phyloP scores from a whole-genome alignment of 2,329 filamentous ascomycete genomes.

The Ophioceras dolichostomum region DNA sequence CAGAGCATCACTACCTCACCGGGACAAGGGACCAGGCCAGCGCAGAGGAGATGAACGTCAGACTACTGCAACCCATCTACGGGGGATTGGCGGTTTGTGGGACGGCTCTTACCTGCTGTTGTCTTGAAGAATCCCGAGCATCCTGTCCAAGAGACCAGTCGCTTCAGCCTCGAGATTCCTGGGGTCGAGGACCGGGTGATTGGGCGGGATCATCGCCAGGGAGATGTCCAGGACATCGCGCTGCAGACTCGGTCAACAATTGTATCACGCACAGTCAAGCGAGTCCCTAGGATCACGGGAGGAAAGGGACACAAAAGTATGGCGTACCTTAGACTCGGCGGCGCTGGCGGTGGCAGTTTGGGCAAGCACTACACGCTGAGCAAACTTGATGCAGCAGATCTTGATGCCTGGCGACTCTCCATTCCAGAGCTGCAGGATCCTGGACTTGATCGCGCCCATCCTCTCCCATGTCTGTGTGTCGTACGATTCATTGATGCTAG shows the following conservation, averaged over 20 bases:
- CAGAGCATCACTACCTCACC: slow-evolving; percentile 48
- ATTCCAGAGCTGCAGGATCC: slow-evolving; percentile 84
- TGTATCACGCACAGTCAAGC: too few relatives aligned
- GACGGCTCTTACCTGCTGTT: slow-evolving; percentile 69
- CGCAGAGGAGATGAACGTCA: too few relatives aligned
- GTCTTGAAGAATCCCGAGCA: slow-evolving; percentile 77
- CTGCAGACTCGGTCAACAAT: too few relatives aligned
- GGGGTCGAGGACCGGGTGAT: slow-evolving; percentile 68
- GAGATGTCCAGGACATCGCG: slow-evolving; percentile 73
- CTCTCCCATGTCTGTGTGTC: slow-evolving; percentile 76
- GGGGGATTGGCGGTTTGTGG: too few relatives aligned
- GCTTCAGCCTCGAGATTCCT: slow-evolving; percentile 85
- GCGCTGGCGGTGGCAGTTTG: slow-evolving; percentile 81
- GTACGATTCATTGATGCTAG: slow-evolving; percentile 78
- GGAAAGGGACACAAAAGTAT: slow-evolving; percentile 11
- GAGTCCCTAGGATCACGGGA: slow-evolving; percentile 7
- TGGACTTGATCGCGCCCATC: slow-evolving; percentile 79
- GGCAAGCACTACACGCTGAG: slow-evolving; percentile 81
- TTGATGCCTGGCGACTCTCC: slow-evolving; percentile 61
- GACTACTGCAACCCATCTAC: too few relatives aligned
- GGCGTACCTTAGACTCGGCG: slow-evolving; percentile 71
- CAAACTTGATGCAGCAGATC: slow-evolving; percentile 96
- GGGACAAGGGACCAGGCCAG: too few relatives aligned
- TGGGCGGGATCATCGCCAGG: slow-evolving; percentile 69
- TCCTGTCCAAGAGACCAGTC: slow-evolving; percentile 76